Conservation (phyloP, 768 basidiomycete species). For the Tulasnella sp. region DNA sequence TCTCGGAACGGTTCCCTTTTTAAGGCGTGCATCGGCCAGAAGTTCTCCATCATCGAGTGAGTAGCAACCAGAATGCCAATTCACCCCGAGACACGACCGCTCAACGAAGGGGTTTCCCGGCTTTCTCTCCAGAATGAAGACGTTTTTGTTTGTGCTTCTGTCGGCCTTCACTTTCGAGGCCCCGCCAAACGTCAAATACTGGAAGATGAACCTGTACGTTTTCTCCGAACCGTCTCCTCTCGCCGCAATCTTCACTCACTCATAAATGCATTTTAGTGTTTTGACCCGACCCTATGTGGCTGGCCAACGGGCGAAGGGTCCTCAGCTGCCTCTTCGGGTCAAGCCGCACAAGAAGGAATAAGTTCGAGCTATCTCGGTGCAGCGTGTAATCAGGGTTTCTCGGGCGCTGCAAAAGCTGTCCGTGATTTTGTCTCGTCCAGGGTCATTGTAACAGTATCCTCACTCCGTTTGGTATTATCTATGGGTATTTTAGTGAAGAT, state of each 20-base stretch:
- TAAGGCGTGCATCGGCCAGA: conserved; percentile 80
- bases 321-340: conserved; percentile 1
- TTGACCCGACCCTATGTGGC: conserved; percentile 7
- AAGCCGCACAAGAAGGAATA: not conserved
- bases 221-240: not conserved
- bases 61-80: not conserved
- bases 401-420: not conserved
- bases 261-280: not conserved
- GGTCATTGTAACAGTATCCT: not conserved
- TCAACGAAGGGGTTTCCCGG: not conserved
- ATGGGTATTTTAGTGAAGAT: not conserved
- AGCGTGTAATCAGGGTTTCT: not conserved
- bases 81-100: not conserved
- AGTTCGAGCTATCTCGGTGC: not conserved
- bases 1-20: too few relatives aligned
- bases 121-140: conserved; percentile 39
- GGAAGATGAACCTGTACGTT: not conserved
- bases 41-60: conserved; percentile 66
- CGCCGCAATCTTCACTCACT: not conserved
- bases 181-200: conserved; percentile 28
- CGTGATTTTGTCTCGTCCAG: not conserved
- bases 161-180: conserved; percentile 49
- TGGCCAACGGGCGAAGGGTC: not conserved
- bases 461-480: not conserved
- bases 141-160: conserved; percentile 58